Evolutionary conservation across 1,139 yeast species (phyloP), one percentile per base, ranked within the genome.

Genomic region (Taiozyma sp.): DNA sequence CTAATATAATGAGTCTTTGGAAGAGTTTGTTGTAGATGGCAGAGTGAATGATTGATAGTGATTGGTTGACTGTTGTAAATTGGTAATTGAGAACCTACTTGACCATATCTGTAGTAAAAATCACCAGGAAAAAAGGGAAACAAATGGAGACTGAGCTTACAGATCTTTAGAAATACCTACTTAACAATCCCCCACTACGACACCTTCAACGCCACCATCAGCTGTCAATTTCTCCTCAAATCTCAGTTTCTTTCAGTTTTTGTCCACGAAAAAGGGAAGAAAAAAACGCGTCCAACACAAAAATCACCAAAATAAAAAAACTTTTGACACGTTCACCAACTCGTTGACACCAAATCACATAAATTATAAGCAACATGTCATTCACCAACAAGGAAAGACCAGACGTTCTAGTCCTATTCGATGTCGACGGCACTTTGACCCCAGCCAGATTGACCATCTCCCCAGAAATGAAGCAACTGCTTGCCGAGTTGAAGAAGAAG

Each of bases 371-470:
- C 34, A 40, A 9, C 24, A 62, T 62, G 65, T 61, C 65, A 55
- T 73, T 73, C 56, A 57, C 69, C 10, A 59, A 72, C 63, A 73
- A 69, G 58, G 70, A 70, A 61, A 62, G 65, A 45, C 76, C 76
- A 59, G 72, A 71, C 36, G 65, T 68, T 46, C 62, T 87, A 65
- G 96, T 90, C 60, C 82, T 93, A 57, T 93, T 93, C 73, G 99
- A 93, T 67, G 99, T 93, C 61, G 99, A 93, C 70, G 99, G 98
- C 61, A 93, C 99, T 53, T 80, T 93, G 71, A 93, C 99, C 46
- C 99, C 98, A 60, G 98, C 99, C 55, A 88, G 99, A 78, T 83
- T 88, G 70, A 73, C 66, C 50, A 75, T 89, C 65, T 84, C 96
- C 47, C 87, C 83, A 51, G 96, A 91, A 72, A 87, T 93, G 85